Conservation (phyloP, 208 protist species). For the Wallacemonas sp. region DNA sequence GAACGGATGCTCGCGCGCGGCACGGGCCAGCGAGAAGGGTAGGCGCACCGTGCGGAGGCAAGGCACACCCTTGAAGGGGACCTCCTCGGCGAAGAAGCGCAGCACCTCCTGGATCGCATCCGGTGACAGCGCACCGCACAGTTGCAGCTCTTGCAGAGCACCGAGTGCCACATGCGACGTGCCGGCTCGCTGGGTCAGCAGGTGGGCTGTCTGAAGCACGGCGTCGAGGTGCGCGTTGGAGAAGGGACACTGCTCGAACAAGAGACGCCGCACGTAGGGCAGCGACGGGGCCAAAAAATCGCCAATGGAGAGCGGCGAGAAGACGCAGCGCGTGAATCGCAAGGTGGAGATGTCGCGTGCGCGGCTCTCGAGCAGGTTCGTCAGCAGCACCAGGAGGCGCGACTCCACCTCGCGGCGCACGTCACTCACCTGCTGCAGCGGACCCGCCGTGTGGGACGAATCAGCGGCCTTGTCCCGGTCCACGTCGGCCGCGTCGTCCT, state of each 20-base stretch:
- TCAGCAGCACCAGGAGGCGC: constrained; percentile 48
- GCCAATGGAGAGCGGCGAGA: constrained; percentile 47
- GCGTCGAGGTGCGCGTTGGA: constrained; percentile 60
- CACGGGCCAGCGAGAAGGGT: constrained; percentile 32
- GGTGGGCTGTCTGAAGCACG: constrained; percentile 36
- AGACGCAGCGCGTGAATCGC: constrained; percentile 52
- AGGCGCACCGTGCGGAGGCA: constrained; percentile 27
- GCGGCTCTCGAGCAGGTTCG: constrained; percentile 34
- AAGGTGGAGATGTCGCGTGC: constrained; percentile 27
- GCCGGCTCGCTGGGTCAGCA: background rate
- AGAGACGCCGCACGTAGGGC: constrained; percentile 30
- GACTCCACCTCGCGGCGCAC: constrained; percentile 24
- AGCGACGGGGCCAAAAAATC: constrained; percentile 35
- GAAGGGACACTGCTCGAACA: constrained; percentile 65
- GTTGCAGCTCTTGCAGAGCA: constrained; percentile 54
- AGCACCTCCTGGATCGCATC: constrained; percentile 50
- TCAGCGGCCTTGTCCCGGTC: background rate
- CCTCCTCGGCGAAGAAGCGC: constrained; percentile 57
- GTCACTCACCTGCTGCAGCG: background rate
- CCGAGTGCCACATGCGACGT: constrained; percentile 19
- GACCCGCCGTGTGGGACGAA: background rate
- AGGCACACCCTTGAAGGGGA: background rate
- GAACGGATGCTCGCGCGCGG: constrained; percentile 39
- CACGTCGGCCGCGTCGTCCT: too few species aligned
- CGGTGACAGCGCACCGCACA: constrained; percentile 61